Evolutionary conservation across 495 filamentous ascomycete species (phyloP).

Genomic region (Xylaria telfairii): DNA sequence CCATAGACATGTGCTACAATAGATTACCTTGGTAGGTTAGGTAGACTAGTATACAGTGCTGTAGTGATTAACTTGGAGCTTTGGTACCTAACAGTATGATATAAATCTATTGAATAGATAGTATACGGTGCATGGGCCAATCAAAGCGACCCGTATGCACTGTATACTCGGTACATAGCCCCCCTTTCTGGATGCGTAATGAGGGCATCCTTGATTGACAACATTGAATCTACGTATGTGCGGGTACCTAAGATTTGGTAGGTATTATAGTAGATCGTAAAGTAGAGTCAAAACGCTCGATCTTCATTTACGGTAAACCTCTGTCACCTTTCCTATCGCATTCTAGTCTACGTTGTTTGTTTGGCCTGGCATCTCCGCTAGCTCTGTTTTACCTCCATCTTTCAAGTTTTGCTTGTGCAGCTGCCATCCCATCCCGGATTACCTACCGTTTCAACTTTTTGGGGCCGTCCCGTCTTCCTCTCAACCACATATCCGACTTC

Average conservation of each 20-base stretch:
- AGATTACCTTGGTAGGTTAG: too few relatives aligned
- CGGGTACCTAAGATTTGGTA: slow-evolving; percentile 3
- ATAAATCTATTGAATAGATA: not conserved
- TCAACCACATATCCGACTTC: slow-evolving; percentile 25
- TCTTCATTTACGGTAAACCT: not conserved
- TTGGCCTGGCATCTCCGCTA: not conserved
- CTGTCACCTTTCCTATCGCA: slow-evolving; percentile 20
- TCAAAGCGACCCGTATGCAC: too few relatives aligned
- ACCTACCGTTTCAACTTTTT: not conserved
- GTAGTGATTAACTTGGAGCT: not conserved
- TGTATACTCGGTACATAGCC: not conserved
- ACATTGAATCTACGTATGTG: too few relatives aligned
- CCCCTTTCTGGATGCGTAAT: not conserved
- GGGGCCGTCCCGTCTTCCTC: not conserved
- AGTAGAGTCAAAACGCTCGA: slow-evolving; percentile 7
- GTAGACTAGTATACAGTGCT: too few relatives aligned
- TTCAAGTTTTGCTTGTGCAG: not conserved
- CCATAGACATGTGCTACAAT: too few relatives aligned
- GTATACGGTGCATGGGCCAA: not conserved
- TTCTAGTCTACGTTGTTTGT: slow-evolving; percentile 1
- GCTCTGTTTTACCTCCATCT: not conserved
- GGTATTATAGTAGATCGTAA: not conserved
- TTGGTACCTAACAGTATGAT: not conserved
- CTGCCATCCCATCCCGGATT: not conserved
- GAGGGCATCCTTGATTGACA: not conserved